Evolutionary conservation across 306 rosid species (phyloP).

Genomic region (Sicyos baderoa): DNA sequence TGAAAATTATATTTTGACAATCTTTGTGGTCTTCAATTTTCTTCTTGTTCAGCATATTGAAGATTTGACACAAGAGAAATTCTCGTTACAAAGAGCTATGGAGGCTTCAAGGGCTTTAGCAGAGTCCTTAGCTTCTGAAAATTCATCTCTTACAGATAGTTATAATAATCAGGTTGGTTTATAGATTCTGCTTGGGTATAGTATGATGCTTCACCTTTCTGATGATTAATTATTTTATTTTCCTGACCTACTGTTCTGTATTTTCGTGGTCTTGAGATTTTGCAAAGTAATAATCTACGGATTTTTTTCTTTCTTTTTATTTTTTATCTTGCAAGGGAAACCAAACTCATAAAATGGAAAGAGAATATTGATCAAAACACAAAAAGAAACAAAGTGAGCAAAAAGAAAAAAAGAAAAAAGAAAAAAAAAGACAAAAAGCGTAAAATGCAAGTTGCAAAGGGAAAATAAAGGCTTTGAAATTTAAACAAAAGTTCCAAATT

Average conservation of each 20-base stretch:
- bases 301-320: neutral
- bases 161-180: conserved; percentile 82
- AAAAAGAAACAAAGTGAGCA: no score
- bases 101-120: conserved; percentile 71
- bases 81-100: conserved; percentile 80
- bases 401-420: neutral
- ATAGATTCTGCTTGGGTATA: conserved; percentile 7
- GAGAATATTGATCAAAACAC: no score
- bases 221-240: conserved; percentile 2
- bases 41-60: conserved; percentile 71
- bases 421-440: neutral
- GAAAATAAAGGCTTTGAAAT: no score
- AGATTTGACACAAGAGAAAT: conserved; percentile 88
- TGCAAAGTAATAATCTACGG: neutral
- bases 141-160: conserved; percentile 82
- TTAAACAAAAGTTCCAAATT: no score
- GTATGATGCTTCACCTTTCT: neutral
- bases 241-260: neutral
- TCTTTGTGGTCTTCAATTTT: conserved; percentile 12
- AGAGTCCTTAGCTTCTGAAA: conserved; percentile 89
- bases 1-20: neutral
- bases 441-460: no score
- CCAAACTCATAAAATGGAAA: no score
- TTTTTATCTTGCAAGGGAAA: no score
- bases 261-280: neutral